These are phyloP conservation scores for Trypanosoma lewisi DNA, from an alignment of 208 protist species.

Conservation along the genomic window DNA sequence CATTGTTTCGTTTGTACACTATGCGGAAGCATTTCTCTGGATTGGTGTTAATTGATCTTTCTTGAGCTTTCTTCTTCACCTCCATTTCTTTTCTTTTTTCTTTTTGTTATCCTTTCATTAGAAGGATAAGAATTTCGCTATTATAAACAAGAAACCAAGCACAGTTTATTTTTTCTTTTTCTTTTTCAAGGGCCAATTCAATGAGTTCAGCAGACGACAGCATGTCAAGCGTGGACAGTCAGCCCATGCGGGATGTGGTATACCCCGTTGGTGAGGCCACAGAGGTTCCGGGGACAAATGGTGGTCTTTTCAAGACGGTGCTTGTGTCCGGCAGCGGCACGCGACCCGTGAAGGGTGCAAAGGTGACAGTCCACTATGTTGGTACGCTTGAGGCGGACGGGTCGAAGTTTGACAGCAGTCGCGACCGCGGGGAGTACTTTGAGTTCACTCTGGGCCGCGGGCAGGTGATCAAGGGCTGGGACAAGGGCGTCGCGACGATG, in stretches of 20 bases:
- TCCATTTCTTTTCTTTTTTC: no score
- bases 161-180: no score
- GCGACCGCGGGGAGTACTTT: slow-evolving; percentile 80
- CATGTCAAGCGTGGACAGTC: slow-evolving; percentile 54
- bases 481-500: slow-evolving; percentile 90
- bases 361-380: slow-evolving; percentile 90
- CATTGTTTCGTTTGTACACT: no score
- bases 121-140: background rate
- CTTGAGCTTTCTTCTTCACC: no score
- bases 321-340: slow-evolving; percentile 71
- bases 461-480: slow-evolving; percentile 92
- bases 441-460: slow-evolving; percentile 85
- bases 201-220: slow-evolving; percentile 22
- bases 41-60: no score
- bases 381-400: slow-evolving; percentile 78
- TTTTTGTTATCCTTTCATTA: background rate
- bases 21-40: no score
- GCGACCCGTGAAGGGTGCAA: slow-evolving; percentile 69
- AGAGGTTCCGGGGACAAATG: slow-evolving; percentile 74
- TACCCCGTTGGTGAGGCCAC: slow-evolving; percentile 71
- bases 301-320: slow-evolving; percentile 77
- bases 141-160: background rate
- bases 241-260: slow-evolving; percentile 58
- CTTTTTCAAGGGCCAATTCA: slow-evolving; percentile 6
- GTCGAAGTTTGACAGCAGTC: slow-evolving; percentile 88